Evolutionary conservation across 1,284 basidiomycete species (phyloP).

Genomic region (Xerocomus amazonicus): DNA sequence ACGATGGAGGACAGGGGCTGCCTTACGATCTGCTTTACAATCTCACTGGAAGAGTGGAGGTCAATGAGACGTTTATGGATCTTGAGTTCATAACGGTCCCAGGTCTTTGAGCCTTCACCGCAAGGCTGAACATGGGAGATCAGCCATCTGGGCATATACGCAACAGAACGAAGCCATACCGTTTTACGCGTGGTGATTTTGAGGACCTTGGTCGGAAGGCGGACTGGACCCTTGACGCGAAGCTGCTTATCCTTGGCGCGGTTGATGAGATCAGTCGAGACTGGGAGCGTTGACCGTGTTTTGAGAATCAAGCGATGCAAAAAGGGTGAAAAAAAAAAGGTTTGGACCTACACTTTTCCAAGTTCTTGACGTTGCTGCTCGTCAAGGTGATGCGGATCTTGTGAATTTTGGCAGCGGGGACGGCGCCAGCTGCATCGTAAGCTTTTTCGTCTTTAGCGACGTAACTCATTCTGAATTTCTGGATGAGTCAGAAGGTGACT

Average conservation of each 20-base stretch:
- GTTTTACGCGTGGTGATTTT: slow-evolving; percentile 99
- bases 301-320: neutral
- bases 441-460: slow-evolving; percentile 99
- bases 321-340: neutral
- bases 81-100: slow-evolving; percentile 99
- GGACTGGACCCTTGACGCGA: slow-evolving; percentile 98
- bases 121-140: slow-evolving; percentile 65
- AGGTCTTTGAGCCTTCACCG: slow-evolving; percentile 99
- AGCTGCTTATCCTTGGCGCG: slow-evolving; percentile 99
- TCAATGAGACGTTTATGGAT: slow-evolving; percentile 99
- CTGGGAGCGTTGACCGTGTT: slow-evolving; percentile 38
- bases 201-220: slow-evolving; percentile 97
- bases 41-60: slow-evolving; percentile 97
- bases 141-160: slow-evolving; percentile 1
- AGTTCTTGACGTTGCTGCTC: slow-evolving; percentile 95
- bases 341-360: slow-evolving; percentile 86
- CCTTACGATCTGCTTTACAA: slow-evolving; percentile 99
- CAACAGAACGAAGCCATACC: slow-evolving; percentile 45
- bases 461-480: slow-evolving; percentile 84
- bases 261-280: slow-evolving; percentile 96
- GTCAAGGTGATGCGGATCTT: slow-evolving; percentile 99
- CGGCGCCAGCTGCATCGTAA: slow-evolving; percentile 88
- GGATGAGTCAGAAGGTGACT: slow-evolving; percentile 80
- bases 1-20: neutral
- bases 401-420: slow-evolving; percentile 91